Evolutionary conservation across 108 stramenopile genomes (phyloP), one percentile per base, ranked within the genome.

Genomic region (Skeletonema potamos): DNA sequence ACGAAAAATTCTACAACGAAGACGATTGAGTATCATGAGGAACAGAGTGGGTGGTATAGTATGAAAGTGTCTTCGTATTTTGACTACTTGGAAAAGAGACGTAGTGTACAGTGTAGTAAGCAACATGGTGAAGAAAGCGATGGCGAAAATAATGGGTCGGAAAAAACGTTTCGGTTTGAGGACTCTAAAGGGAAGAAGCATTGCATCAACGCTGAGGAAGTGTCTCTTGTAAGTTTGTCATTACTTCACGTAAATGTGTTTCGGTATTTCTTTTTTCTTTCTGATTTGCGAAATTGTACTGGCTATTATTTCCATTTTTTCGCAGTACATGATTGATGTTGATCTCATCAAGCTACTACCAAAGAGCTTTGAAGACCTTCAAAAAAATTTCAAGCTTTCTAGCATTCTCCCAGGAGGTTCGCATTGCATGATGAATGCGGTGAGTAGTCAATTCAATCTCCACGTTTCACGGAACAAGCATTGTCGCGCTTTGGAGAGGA

Each of bases 351-450:
- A 81, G 48, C 20, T 86, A 17, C 66, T 88, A 7, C 90, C 92
- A 2, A 32, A 71, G 24, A 20, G 72, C 9, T 54, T 70, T 54
- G 73, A 79, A 11, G 74, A 90, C 34, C 89, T 91, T 37, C 41
- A 39, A 27, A 27, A 57, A 1, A 85, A 82, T 34, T 91, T 91
- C 73, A 77, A 84, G 62, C 56, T 91, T 54, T 73, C 80, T 6
- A 76, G 62, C 3, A 73, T 86, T 48, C 71, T 94, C 27, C 93
- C 93, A 13, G 93, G 93, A n/a, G 93, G 91, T 34, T 64, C 56
- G 15, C 66, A 81, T 63, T 94, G 93, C 59, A 86, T 92, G 88
- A 94, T 94, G 93, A 87, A 89, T 77, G 76, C 85, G 54, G 91
- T 91, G 55, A 87, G 86, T 84, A 13, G 12, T 15, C 54, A 43